Percentiles rank a stretch among this genome's conserved stretches.
These are phyloP conservation scores for Hymenoscyphus albidus DNA, from an alignment of 2,329 filamentous ascomycete genomes.

Conservation along the genomic window DNA sequence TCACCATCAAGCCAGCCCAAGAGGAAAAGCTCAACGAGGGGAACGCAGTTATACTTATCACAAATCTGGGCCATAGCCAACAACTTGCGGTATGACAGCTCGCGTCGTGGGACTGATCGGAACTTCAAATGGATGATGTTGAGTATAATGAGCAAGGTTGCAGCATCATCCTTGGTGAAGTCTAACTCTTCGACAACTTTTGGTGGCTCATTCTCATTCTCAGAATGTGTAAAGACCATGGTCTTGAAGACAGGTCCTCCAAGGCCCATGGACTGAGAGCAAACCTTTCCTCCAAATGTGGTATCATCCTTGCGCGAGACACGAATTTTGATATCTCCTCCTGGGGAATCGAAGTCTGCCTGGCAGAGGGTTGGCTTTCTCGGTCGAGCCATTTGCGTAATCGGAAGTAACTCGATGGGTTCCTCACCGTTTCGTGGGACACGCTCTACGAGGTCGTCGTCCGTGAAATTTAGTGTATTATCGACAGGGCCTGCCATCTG, in stretches of 20 bases:
- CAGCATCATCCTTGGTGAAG: conserved; percentile 1
- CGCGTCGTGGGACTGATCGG: neutral
- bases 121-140: conserved; percentile 16
- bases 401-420: neutral
- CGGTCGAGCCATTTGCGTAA: neutral
- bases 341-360: neutral
- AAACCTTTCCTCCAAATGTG: neutral
- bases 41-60: conserved; percentile 5
- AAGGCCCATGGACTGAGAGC: conserved; percentile 2
- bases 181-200: neutral
- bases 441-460: neutral
- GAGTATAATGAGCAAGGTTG: conserved; percentile 7
- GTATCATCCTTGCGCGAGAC: neutral
- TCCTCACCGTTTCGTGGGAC: neutral
- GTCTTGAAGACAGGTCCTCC: neutral
- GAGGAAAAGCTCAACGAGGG: neutral
- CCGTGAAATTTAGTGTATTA: neutral
- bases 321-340: neutral
- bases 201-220: neutral
- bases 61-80: neutral
- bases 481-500: neutral
- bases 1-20: neutral
- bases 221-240: neutral
- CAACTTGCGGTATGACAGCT: neutral
- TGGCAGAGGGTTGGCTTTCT: neutral